Conservation (phyloP, 768 basidiomycete genomes). For the Boletus tylopilopsis region DNA sequence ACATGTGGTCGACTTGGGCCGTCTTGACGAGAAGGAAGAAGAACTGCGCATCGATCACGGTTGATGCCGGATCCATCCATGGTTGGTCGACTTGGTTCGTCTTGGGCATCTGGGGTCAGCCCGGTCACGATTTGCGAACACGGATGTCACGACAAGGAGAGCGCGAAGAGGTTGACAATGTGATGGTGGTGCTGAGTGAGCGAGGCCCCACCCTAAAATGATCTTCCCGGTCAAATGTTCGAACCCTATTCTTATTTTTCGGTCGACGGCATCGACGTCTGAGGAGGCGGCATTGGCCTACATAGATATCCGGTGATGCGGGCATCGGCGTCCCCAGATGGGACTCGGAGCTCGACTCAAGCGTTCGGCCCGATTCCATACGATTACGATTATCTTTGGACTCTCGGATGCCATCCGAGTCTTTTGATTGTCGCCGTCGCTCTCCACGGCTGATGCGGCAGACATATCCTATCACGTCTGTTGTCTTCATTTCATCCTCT, state of each 20-base stretch:
- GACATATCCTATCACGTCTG: too few relatives aligned
- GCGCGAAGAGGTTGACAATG: neutral
- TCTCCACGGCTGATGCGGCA: too few relatives aligned
- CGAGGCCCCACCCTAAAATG: slow-evolving; percentile 1
- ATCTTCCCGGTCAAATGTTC: neutral
- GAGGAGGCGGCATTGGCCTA: too few relatives aligned
- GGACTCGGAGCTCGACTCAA: too few relatives aligned
- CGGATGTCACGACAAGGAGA: neutral
- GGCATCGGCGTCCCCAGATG: too few relatives aligned
- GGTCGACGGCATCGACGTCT: neutral
- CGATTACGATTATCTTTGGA: too few relatives aligned
- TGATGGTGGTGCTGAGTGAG: neutral
- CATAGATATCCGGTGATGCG: too few relatives aligned
- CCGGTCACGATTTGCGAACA: neutral
- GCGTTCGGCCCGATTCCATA: too few relatives aligned
- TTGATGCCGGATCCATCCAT: slow-evolving; percentile 9
- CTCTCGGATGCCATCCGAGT: too few relatives aligned
- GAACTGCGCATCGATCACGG: slow-evolving; percentile 12
- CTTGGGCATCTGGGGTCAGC: neutral
- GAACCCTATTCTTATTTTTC: slow-evolving; percentile 2
- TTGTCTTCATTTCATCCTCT: too few relatives aligned
- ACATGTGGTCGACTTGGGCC: slow-evolving; percentile 9
- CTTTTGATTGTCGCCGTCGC: too few relatives aligned
- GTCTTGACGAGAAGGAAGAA: slow-evolving; percentile 6
- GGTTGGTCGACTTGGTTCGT: neutral